Evolutionary conservation across 148 eudicot genomes (phyloP), one percentile per base, ranked within the genome.

Genomic region (Diospyros lotus): DNA sequence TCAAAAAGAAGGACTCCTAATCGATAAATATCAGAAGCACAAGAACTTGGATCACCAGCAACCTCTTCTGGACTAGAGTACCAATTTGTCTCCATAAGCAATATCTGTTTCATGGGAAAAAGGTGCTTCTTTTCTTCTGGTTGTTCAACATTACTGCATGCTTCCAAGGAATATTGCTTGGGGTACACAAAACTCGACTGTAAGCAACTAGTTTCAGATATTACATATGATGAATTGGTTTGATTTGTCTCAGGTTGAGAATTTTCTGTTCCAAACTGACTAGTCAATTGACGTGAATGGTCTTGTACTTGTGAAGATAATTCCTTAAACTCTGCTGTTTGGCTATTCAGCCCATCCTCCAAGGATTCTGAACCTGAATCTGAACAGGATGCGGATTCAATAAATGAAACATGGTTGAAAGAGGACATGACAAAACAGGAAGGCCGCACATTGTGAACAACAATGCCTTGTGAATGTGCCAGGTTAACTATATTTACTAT

Each of bases 1-100:
- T 95, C 98, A 82, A 95, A 95, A 78, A 95, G 98, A 72, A 95
- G 93, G 80, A 90, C 94, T 66, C 98, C 98, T 77, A 95, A 83
- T 73, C 89, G 86, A 84, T 95, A 95, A 70, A 92, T 78, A 77
- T 92, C 98, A 53, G 97, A 92, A 82, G 97, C 91, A 84, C 96
- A 90, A 76, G 97, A 86, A 84, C 88, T 75, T 69, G 90, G 82
- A 76, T 83, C 86, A 78, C 93, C 94, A 65, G 93, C 89, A 77
- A 83, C 80, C 84, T 95, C 97, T 80, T 95, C 98, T 18, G 96
- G 94, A 61, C 96, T 84, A 42, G 87, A 89, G 78, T 95, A 95
- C 98, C 98, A 95, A 83, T 87, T 88, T 43, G 89, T 84, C 79
- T 95, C 98, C 96, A 90, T 84, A 9, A 80, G 73, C 87, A 95